phyloP scores from a whole-genome alignment of 208 protist genomes.

The Porcisia hertigi region DNA sequence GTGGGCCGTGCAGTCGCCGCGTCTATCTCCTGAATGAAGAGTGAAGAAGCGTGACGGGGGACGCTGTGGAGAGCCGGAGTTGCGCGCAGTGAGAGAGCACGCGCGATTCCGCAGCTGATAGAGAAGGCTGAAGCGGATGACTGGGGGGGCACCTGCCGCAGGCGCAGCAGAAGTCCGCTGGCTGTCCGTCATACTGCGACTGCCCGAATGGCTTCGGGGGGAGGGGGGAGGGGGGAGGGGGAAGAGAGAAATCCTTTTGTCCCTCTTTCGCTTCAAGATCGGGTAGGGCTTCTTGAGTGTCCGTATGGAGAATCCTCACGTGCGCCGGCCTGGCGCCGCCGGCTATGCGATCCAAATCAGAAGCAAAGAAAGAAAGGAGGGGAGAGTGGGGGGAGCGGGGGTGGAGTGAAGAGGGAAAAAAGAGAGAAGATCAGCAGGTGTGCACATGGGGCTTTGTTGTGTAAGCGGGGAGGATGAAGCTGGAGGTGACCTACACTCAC shows the following conservation, averaged over 20 bases:
- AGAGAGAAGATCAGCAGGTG: not conserved
- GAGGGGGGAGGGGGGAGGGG: not conserved
- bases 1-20: not conserved
- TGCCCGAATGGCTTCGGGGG: not conserved
- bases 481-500: not conserved
- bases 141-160: conserved; percentile 1
- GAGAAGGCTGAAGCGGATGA: conserved; percentile 44
- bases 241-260: no score
- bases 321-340: not conserved
- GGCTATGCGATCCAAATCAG: not conserved
- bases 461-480: not conserved
- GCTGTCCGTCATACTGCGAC: not conserved
- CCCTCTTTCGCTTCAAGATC: not conserved
- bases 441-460: not conserved
- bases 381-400: not conserved
- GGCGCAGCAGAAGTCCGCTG: not conserved
- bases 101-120: conserved; percentile 31
- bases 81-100: conserved; percentile 17
- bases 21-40: not conserved
- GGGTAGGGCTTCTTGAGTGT: not conserved
- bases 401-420: not conserved
- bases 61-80: conserved; percentile 9
- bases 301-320: not conserved
- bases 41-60: not conserved
- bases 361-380: not conserved